Percentiles rank a stretch among this genome's conserved stretches.
Evolutionary conservation across 805 yeast genomes (phyloP).

Genomic region (Yamadazyma olivae): DNA sequence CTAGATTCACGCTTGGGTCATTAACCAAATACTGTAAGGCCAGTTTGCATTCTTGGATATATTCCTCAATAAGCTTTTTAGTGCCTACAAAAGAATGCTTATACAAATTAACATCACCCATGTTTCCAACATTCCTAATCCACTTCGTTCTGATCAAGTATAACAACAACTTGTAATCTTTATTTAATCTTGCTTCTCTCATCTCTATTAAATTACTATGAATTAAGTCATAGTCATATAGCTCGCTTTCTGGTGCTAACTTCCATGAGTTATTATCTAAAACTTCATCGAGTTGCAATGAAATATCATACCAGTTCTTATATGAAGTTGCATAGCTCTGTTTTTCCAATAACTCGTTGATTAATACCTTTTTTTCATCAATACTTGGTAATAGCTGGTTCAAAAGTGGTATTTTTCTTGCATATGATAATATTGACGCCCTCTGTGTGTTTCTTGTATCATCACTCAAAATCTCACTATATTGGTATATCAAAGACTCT

Average conservation of each 20-base stretch:
- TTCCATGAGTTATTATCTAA: constrained; percentile 76
- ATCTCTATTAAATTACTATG: constrained; percentile 51
- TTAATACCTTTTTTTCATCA: constrained; percentile 18
- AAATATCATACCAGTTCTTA: constrained; percentile 64
- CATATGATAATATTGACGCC: constrained; percentile 6
- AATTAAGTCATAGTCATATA: constrained; percentile 72
- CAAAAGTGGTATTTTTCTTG: constrained; percentile 7
- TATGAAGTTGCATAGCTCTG: constrained; percentile 41
- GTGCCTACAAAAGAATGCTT: constrained; percentile 83
- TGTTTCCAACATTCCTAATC: constrained; percentile 81
- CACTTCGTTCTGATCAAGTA: constrained; percentile 82
- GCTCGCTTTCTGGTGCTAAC: constrained; percentile 49
- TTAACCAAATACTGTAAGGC: constrained; percentile 39
- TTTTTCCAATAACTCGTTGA: constrained; percentile 22
- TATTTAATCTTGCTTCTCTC: constrained; percentile 51
- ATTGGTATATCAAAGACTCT: constrained; percentile 13
- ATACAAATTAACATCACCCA: constrained; percentile 78
- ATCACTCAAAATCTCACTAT: constrained; percentile 5
- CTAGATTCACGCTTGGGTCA: constrained; percentile 43
- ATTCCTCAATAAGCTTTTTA: constrained; percentile 77
- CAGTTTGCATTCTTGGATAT: constrained; percentile 68
- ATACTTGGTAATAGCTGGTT: constrained; percentile 6
- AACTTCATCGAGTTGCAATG: constrained; percentile 61
- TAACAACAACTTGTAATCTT: constrained; percentile 60
- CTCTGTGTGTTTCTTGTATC: constrained; percentile 1